phyloP scores from a whole-genome alignment of 805 yeast species.

The Metschnikowia orientalis region DNA sequence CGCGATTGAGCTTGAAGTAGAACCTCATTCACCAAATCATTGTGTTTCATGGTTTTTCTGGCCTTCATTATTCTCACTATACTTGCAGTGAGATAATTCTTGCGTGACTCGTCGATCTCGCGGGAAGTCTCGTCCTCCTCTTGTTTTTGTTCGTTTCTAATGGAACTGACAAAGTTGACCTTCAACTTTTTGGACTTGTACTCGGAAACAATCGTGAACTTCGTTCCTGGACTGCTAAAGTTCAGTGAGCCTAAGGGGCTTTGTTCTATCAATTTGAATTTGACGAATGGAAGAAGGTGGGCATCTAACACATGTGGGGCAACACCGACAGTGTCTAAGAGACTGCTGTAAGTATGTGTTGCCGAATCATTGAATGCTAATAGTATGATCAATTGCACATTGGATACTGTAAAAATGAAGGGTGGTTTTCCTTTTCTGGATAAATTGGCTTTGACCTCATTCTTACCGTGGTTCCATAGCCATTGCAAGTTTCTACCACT shows the following conservation, averaged over 20 bases:
- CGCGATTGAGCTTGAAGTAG: constrained; percentile 78
- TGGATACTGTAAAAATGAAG: constrained; percentile 72
- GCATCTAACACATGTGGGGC: constrained; percentile 62
- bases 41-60: constrained; percentile 73
- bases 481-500: constrained; percentile 86
- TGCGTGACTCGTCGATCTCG: constrained; percentile 83
- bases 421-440: constrained; percentile 80
- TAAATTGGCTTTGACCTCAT: constrained; percentile 83
- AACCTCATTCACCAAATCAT: constrained; percentile 79
- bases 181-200: constrained; percentile 81
- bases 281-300: constrained; percentile 75
- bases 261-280: constrained; percentile 69
- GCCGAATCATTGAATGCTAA: constrained; percentile 75
- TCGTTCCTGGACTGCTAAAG: constrained; percentile 43
- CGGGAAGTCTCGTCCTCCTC: constrained; percentile 72
- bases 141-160: constrained; percentile 57
- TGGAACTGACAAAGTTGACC: constrained; percentile 68
- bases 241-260: constrained; percentile 58
- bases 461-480: constrained; percentile 93
- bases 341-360: constrained; percentile 53
- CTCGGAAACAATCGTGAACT: constrained; percentile 68
- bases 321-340: constrained; percentile 65
- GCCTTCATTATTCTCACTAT: constrained; percentile 97
- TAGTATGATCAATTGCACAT: constrained; percentile 82
- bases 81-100: constrained; percentile 82